Evolutionary conservation across 306 rosid species (phyloP).

Genomic region (Aeschynomene evenia): DNA sequence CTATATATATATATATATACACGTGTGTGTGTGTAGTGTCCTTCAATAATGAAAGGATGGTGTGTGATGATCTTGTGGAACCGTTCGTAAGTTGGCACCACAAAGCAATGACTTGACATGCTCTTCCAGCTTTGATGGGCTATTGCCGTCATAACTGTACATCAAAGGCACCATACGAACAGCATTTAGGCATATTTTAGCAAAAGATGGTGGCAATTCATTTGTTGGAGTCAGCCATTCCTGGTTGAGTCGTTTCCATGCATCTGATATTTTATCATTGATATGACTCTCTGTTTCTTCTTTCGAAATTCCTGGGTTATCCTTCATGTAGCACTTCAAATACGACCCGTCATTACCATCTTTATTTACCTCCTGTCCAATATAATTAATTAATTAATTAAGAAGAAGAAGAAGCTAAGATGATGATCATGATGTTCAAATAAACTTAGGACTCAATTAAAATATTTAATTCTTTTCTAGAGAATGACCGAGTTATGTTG

Average conservation of each 20-base stretch:
- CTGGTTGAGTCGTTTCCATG: constrained; percentile 52
- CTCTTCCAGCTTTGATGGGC: constrained; percentile 26
- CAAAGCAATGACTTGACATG: constrained; percentile 29
- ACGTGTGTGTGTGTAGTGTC: no score
- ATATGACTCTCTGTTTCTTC: constrained; percentile 37
- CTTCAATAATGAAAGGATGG: not conserved
- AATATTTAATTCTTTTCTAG: no score
- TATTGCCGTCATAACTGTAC: constrained; percentile 26
- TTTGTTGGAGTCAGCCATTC: constrained; percentile 38
- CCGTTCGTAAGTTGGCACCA: not conserved
- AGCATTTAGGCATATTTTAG: constrained; percentile 32
- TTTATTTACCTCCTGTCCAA: constrained; percentile 34
- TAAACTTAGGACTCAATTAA: no score
- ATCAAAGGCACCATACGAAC: constrained; percentile 34
- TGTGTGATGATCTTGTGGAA: not conserved
- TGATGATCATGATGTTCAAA: no score
- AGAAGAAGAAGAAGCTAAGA: no score
- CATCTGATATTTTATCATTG: constrained; percentile 25
- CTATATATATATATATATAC: no score
- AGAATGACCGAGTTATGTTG: no score
- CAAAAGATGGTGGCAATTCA: constrained; percentile 43
- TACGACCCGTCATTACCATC: constrained; percentile 59
- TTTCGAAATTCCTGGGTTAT: constrained; percentile 22
- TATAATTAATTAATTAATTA: no score
- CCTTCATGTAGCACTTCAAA: constrained; percentile 42